Conservation (phyloP, 768 basidiomycete species). For the Suillus spraguei region DNA sequence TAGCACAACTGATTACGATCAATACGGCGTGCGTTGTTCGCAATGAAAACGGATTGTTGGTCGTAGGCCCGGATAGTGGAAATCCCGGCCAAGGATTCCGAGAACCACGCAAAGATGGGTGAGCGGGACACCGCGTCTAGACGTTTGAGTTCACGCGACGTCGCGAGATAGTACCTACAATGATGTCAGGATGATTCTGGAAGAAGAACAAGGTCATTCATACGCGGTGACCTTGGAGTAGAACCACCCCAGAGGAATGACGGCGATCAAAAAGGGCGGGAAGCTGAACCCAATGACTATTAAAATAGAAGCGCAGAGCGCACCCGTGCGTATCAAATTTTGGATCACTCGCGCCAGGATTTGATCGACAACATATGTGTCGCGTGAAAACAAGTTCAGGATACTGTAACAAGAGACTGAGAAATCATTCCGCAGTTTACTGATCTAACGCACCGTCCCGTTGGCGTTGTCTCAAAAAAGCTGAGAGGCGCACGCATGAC, state of each 20-base stretch:
- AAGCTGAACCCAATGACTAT: conserved; percentile 81
- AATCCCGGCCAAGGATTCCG: conserved; percentile 73
- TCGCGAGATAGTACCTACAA: conserved; percentile 81
- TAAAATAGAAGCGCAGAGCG: conserved; percentile 59
- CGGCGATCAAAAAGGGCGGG: conserved; percentile 76
- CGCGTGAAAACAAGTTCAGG: conserved; percentile 89
- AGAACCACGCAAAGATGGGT: conserved; percentile 91
- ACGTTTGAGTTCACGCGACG: conserved; percentile 86
- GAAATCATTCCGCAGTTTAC: not conserved
- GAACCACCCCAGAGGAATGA: conserved; percentile 77
- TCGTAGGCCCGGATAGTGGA: conserved; percentile 83
- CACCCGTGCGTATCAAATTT: conserved; percentile 65
- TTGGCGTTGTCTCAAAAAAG: conserved; percentile 91
- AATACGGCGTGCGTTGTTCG: conserved; percentile 70
- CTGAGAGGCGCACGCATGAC: conserved; percentile 82
- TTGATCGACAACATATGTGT: conserved; percentile 86
- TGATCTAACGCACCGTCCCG: conserved; percentile 58
- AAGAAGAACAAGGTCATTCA: conserved; percentile 19
- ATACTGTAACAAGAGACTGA: conserved; percentile 47
- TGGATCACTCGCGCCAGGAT: conserved; percentile 75
- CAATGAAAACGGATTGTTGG: conserved; percentile 68
- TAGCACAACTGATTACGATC: conserved; percentile 87
- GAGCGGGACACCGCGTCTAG: conserved; percentile 87
- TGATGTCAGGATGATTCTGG: not conserved
- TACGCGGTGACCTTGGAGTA: conserved; percentile 83